Evolutionary conservation across 176 grass and related monocot genomes (phyloP).

Genomic region (Panicum miliaceum): DNA sequence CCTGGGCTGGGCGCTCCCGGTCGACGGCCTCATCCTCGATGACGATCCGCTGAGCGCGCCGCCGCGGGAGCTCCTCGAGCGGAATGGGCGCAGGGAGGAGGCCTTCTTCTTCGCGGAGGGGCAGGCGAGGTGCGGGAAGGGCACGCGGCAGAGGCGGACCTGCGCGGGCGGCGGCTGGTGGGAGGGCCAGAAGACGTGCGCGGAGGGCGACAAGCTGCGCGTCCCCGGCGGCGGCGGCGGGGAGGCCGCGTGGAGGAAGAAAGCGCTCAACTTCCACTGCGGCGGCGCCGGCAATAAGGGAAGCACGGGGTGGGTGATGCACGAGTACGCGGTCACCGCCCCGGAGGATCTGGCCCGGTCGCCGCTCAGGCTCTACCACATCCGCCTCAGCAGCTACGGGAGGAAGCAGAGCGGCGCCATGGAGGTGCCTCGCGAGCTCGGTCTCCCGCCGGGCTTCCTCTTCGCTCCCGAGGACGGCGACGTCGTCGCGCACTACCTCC

Average conservation of each 20-base stretch:
- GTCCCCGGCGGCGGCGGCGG: neutral
- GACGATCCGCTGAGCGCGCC: slow-evolving; percentile 15
- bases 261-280: neutral
- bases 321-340: neutral
- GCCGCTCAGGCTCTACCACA: neutral
- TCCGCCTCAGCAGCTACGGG: slow-evolving; percentile 2
- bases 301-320: slow-evolving; percentile 20
- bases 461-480: neutral
- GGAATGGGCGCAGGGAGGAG: neutral
- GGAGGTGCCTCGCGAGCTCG: neutral
- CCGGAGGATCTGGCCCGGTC: slow-evolving; percentile 5
- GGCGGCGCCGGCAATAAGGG: neutral
- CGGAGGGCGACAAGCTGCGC: neutral
- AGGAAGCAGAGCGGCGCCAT: neutral
- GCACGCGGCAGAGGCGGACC: neutral
- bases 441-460: neutral
- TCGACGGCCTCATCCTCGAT: neutral
- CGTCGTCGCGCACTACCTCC: neutral
- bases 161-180: neutral
- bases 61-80: neutral
- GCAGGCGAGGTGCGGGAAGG: neutral
- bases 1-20: neutral
- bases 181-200: neutral
- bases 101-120: neutral
- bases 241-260: neutral